Conservation (phyloP, 1,284 basidiomycete species). For the Boletellus deceptivus region DNA sequence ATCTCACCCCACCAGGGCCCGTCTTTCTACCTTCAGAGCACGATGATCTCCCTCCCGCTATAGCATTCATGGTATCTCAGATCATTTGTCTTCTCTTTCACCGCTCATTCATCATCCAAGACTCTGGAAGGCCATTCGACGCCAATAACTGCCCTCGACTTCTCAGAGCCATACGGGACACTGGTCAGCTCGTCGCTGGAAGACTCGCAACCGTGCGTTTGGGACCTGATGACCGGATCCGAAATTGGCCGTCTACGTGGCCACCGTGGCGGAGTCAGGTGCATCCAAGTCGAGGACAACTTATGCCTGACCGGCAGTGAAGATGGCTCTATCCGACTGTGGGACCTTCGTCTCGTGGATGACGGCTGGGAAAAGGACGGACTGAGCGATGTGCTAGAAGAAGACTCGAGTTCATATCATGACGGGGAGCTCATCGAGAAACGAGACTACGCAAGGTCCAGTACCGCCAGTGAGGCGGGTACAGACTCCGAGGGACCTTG, state of each 20-base stretch:
- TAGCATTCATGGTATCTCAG: conserved; percentile 88
- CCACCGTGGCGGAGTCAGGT: conserved; percentile 80
- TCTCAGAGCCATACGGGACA: conserved; percentile 95
- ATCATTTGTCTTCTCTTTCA: conserved; percentile 3
- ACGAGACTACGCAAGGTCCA: conserved; percentile 37
- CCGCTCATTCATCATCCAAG: conserved; percentile 39
- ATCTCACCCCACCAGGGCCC: conserved; percentile 56
- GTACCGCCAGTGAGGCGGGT: conserved; percentile 28
- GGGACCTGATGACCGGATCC: conserved; percentile 82
- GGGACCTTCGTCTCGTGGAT: conserved; percentile 84
- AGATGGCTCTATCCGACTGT: conserved; percentile 82
- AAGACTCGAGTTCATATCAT: conserved; percentile 40
- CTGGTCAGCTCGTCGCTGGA: conserved; percentile 86
- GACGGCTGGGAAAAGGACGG: conserved; percentile 63
- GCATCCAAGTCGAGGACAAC: conserved; percentile 90
- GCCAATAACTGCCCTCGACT: conserved; percentile 88
- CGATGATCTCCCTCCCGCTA: conserved; percentile 88
- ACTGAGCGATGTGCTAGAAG: conserved; percentile 62
- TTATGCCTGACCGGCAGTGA: conserved; percentile 89
- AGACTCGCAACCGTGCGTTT: conserved; percentile 76
- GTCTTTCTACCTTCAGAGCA: conserved; percentile 97
- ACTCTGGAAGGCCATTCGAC: conserved; percentile 79
- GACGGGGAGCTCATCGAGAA: conserved; percentile 36
- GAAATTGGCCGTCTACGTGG: conserved; percentile 81
- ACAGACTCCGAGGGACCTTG: conserved; percentile 54